These are phyloP conservation scores for Platanthera guangdongensis DNA, from an alignment of 106 monocot genomes.

Conservation along the genomic window DNA sequence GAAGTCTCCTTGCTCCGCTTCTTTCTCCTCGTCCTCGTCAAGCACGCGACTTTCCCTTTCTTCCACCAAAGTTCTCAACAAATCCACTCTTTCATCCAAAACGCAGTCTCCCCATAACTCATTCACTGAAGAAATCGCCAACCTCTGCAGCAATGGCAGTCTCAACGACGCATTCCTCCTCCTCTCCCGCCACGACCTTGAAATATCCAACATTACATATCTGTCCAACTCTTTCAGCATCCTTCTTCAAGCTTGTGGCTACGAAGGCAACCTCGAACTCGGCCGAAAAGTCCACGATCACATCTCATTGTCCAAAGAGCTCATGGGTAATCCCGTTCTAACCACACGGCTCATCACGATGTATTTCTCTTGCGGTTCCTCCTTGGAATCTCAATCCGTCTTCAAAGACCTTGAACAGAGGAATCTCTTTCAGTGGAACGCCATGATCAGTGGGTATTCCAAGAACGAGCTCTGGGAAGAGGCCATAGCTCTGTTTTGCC, in stretches of 20 bases:
- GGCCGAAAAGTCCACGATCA: conserved; percentile 27
- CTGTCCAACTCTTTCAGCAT: conserved; percentile 9
- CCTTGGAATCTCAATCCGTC: conserved; percentile 21
- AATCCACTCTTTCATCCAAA: neutral
- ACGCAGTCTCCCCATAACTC: neutral
- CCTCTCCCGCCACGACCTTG: neutral
- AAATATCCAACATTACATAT: neutral
- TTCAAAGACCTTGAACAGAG: conserved; percentile 24
- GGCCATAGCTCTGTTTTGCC: conserved; percentile 18
- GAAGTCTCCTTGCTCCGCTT: neutral
- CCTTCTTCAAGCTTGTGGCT: conserved; percentile 25
- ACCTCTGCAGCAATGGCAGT: conserved; percentile 16
- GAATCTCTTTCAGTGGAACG: conserved; percentile 59
- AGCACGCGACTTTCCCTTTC: neutral
- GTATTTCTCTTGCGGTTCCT: conserved; percentile 37
- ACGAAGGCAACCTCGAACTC: conserved; percentile 9
- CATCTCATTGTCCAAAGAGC: conserved; percentile 18
- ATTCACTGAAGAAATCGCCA: conserved; percentile 3
- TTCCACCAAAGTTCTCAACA: neutral
- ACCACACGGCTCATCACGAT: conserved; percentile 51
- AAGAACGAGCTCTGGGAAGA: conserved; percentile 33
- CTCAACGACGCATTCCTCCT: conserved; percentile 22
- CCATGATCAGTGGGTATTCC: conserved; percentile 47
- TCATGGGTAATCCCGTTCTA: conserved; percentile 29
- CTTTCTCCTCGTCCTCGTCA: neutral